Evolutionary conservation across 164 flowering plant genomes (phyloP), one percentile per base, ranked within the genome.

Genomic region (Vitis labrusca): DNA sequence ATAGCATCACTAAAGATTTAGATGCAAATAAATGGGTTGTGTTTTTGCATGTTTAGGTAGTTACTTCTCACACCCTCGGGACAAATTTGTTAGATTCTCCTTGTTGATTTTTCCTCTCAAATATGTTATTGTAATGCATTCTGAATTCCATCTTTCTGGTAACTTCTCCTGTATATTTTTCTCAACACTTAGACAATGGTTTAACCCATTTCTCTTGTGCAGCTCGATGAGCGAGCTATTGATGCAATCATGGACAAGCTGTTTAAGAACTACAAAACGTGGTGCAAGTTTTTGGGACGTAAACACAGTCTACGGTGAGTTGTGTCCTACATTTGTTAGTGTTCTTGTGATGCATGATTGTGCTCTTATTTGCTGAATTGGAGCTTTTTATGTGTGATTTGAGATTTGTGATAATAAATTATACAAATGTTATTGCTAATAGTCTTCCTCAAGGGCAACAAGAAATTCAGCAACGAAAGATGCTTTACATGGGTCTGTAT

Each of bases 241-340:
- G 91, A 91, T 86, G 89, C 91, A 37, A 88, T 96, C 10, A 92
- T 91, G 98, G 80, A 70, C 73, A 92, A 90, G 77, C 80, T 89
- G 23, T 96, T 96, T 66, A 96, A 96, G 80, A 93, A 96, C 76
- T 96, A 96, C 78, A 96, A 88, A 77, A 92, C 84, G 37, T 96
- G 99, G 99, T 96, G 98, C 85, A 96, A 96, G 69, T 96, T 86
- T 79, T 81, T 93, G 84, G 99, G 97, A 60, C 77, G 90, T 57
- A 96, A 91, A 82, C 93, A 88, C 82, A 95, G 98, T 78, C 81
- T 95, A 77, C 72, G 97, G 99, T 95, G 80, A 82, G 79, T 29
- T 53, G 56, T 5, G 67, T 32, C 48, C 11, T 44, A 1, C 13
- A 10, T 17, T 61, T 29, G 1, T 15, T 32, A 15, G 50, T 71